Evolutionary conservation across 1,284 basidiomycete genomes (phyloP).

Genomic region (Testicularia cyperi): DNA sequence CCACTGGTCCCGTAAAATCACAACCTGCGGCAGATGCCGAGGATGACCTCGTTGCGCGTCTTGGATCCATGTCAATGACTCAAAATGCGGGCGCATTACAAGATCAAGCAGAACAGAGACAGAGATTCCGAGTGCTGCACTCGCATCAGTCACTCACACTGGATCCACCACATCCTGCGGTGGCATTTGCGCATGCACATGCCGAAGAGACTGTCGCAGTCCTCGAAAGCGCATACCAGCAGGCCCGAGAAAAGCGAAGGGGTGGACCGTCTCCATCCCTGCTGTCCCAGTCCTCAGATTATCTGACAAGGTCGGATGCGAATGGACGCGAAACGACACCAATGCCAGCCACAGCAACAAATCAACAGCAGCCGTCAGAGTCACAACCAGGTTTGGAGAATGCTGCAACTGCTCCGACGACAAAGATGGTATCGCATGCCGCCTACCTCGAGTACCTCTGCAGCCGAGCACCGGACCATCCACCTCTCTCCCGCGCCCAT

Average conservation of each 20-base stretch:
- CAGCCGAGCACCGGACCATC: constrained; percentile 20
- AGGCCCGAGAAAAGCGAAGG: constrained; percentile 17
- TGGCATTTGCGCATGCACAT: constrained; percentile 37
- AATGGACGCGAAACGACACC: constrained; percentile 15
- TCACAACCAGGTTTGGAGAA: no score
- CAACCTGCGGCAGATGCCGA: constrained; percentile 1
- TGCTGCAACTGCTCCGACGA: no score
- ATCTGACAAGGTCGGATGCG: no score
- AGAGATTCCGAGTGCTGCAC: constrained; percentile 23
- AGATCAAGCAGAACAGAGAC: not conserved
- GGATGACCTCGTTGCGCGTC: constrained; percentile 35
- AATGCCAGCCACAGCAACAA: constrained; percentile 1
- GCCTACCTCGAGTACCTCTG: constrained; percentile 33
- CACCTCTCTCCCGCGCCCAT: constrained; percentile 10
- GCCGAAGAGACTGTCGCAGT: constrained; percentile 28
- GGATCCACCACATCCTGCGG: constrained; percentile 39
- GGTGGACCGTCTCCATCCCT: no score
- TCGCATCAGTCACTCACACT: constrained; percentile 29
- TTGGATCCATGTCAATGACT: constrained; percentile 36
- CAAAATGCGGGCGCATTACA: constrained; percentile 1
- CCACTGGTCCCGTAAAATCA: not conserved
- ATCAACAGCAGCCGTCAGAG: not conserved
- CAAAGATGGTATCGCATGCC: constrained; percentile 30
- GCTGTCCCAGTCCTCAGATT: no score
- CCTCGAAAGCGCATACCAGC: constrained; percentile 22